Percentiles rank a stretch among this genome's conserved stretches.
Conservation (phyloP, 352 stramenopile genomes). For the Globisporangium orthogonon region DNA sequence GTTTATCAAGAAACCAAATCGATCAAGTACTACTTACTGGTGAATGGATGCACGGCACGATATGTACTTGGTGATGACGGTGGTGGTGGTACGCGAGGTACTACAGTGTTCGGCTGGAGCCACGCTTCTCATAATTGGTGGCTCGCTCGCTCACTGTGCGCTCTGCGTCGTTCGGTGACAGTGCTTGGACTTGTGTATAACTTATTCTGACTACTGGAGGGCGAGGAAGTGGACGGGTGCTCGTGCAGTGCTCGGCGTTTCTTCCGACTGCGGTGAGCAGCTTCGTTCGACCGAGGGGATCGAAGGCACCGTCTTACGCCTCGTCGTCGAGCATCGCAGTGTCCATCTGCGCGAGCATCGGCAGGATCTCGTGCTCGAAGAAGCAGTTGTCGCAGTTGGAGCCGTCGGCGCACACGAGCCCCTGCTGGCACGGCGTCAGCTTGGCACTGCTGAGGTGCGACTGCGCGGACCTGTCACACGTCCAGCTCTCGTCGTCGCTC, state of each 20-base stretch:
- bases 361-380: slow-evolving; percentile 31
- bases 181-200: not conserved
- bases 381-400: slow-evolving; percentile 19
- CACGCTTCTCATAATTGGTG: no score
- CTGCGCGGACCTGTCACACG: not conserved
- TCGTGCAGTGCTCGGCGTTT: not conserved
- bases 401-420: slow-evolving; percentile 7
- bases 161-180: no score
- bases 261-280: no score
- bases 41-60: no score
- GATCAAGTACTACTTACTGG: no score
- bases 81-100: no score
- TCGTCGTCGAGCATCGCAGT: slow-evolving; percentile 6
- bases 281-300: no score
- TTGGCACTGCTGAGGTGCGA: slow-evolving; percentile 5
- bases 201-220: not conserved
- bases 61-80: no score
- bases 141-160: no score
- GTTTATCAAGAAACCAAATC: no score
- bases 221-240: no score
- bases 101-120: no score
- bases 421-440: slow-evolving; percentile 1
- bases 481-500: slow-evolving; percentile 15
- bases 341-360: slow-evolving; percentile 25
- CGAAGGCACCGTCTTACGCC: not conserved